phyloP scores from a whole-genome alignment of 257 asterid species.

The Avicennia marina region DNA sequence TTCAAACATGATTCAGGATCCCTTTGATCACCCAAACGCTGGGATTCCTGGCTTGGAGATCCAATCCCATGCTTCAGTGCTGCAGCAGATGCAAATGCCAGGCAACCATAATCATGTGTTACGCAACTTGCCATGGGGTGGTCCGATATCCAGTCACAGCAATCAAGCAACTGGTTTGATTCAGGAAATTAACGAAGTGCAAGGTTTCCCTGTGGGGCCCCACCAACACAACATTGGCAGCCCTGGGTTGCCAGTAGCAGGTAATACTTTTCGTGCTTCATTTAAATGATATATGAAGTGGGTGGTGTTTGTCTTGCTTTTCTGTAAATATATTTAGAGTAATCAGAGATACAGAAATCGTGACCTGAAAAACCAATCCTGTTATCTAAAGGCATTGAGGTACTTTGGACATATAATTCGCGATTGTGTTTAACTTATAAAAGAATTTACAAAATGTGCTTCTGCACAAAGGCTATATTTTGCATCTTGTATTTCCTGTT shows the following conservation, averaged over 20 bases:
- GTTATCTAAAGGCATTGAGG: too few species aligned
- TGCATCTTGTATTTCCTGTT: too few species aligned
- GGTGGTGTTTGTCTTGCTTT: too few species aligned
- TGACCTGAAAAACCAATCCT: too few species aligned
- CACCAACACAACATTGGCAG: constrained; percentile 34
- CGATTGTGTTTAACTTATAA: too few species aligned
- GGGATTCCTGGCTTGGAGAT: constrained; percentile 37
- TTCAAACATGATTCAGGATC: constrained; percentile 33
- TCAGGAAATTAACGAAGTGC: constrained; percentile 41
- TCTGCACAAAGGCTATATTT: too few species aligned
- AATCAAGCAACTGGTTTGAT: constrained; percentile 34
- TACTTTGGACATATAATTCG: too few species aligned
- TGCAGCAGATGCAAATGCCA: constrained; percentile 50
- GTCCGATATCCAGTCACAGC: constrained; percentile 31
- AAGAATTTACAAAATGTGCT: too few species aligned
- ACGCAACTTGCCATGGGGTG: constrained; percentile 26
- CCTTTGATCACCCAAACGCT: constrained; percentile 39
- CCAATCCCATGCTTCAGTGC: constrained; percentile 36
- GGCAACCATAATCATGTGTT: constrained; percentile 23
- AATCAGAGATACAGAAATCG: too few species aligned
- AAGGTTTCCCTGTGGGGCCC: constrained; percentile 37
- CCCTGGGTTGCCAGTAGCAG: constrained; percentile 42
- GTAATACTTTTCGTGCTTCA: constrained; percentile 19
- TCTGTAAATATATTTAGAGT: too few species aligned
- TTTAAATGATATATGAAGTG: background rate